These are phyloP conservation scores for Draba incana DNA, from an alignment of 345 rosid species.

Conservation along the genomic window DNA sequence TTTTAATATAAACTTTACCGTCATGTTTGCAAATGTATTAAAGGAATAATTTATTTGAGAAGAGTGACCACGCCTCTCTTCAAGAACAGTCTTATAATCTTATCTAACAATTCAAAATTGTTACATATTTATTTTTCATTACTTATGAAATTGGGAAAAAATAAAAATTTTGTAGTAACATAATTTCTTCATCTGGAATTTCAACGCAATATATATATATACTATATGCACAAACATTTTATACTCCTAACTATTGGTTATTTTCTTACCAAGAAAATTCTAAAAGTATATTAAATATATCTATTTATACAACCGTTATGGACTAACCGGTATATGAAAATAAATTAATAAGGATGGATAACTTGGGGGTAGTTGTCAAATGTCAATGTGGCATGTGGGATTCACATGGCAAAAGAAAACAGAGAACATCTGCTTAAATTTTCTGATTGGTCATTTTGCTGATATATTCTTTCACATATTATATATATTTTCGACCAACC, in stretches of 20 bases:
- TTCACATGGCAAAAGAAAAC: constrained; percentile 45
- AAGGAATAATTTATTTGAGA: background rate
- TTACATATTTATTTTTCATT: too few relatives aligned
- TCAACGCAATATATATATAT: too few relatives aligned
- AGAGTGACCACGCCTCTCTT: background rate
- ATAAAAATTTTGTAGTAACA: too few relatives aligned
- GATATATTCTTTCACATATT: constrained; percentile 23
- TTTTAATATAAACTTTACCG: too few relatives aligned
- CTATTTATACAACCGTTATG: constrained; percentile 17
- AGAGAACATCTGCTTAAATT: constrained; percentile 43
- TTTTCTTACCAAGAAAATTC: background rate
- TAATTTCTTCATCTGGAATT: too few relatives aligned
- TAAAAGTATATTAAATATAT: background rate
- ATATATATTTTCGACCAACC: constrained; percentile 35
- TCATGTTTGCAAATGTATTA: background rate
- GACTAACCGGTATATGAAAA: constrained; percentile 23
- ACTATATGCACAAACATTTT: background rate
- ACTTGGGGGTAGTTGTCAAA: constrained; percentile 28
- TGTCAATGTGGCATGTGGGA: constrained; percentile 39
- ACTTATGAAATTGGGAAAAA: background rate
- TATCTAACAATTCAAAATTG: background rate
- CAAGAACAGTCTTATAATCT: background rate
- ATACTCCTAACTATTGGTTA: background rate
- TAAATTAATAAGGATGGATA: constrained; percentile 6
- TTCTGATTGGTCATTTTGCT: constrained; percentile 38